Evolutionary conservation across 2,329 filamentous ascomycete species (phyloP).

Genomic region (Lecanicillium sp.): DNA sequence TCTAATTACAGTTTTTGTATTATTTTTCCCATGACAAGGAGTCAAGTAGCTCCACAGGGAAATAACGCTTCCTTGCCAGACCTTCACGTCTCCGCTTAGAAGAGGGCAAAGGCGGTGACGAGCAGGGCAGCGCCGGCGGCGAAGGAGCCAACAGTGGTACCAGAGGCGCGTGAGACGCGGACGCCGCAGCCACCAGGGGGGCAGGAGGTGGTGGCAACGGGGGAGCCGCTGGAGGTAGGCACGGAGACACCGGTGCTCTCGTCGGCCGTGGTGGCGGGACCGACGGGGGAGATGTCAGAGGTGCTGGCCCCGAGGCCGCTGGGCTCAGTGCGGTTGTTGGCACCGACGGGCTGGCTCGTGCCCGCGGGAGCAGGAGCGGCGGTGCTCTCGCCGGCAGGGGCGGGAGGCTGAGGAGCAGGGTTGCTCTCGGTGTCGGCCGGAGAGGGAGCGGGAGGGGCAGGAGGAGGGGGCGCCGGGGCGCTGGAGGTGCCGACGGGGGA

Average conservation of each 20-base stretch:
- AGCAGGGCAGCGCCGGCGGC: neutral
- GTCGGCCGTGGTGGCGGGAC: too few species aligned
- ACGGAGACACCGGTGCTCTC: too few species aligned
- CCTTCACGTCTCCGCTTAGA: neutral
- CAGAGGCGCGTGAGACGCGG: neutral
- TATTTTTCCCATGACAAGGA: too few species aligned
- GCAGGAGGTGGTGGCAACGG: neutral
- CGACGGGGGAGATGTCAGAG: neutral
- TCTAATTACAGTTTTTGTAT: too few species aligned
- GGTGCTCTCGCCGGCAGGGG: neutral
- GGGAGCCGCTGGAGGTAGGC: neutral
- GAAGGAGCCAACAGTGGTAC: neutral
- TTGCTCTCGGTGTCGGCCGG: too few species aligned
- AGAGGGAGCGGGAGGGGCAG: neutral
- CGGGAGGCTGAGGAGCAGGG: neutral
- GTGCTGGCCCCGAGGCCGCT: neutral
- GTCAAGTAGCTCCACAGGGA: neutral
- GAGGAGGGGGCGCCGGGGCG: neutral
- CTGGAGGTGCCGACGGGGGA: neutral
- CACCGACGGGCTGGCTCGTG: neutral
- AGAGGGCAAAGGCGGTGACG: constrained; percentile 1
- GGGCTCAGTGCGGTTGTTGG: constrained; percentile 8
- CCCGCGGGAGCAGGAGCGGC: neutral
- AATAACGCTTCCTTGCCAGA: neutral
- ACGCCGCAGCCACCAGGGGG: constrained; percentile 4